Base-by-base conservation (phyloP, 768 basidiomycete genomes). In the Tylopilus plumbeoviolaceoides region DNA sequence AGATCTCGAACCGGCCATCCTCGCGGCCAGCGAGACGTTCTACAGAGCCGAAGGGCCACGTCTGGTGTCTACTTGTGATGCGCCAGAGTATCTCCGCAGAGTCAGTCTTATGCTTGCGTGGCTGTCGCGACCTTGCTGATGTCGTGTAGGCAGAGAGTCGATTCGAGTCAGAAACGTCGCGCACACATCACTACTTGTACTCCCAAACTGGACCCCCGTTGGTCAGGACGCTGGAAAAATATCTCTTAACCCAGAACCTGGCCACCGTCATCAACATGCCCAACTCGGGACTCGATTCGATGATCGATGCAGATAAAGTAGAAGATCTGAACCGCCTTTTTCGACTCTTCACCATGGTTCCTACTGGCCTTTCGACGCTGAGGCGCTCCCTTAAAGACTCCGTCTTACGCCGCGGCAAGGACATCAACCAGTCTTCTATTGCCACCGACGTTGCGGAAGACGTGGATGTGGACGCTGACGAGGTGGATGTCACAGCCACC, bases 131-230 rank as follows among this genome's bases (percentile, higher is more conserved):
- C 33, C 18, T 52, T 23, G 38, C 50, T 64, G 45, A 60, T 63
- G 57, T 48, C 46, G 21, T 59, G 20, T 67, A 95, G 91, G 87
- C 84, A 9, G 91, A 97, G 70, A 72, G 72, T 46, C 84, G 94
- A 8, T 81, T 98, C 50, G 77, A 82, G 9, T 84, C 89, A 18
- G 97, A 99, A 68, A 83, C 89, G 33, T 83, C 84, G 21, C 82
- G 97, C 30, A 84, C 87, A 12, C 81, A 90, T 53, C 87, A 94
- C 62, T 98, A 97, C 66, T 77, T 98, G 23, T 84, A 88, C 15
- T 79, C 84, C 4, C 78, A 83, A 53, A 95, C 94, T 1, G 78
- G 80, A 1, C 62, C 72, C 0, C 81, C 86, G 3, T 75, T 99
- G 14, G 79, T 81, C 25, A 75, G 80, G 48, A 90, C 95, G 42